These are phyloP conservation scores for Coemansia sp. DNA, from an alignment of 192 early-diverging fungal genomes.

Conservation along the genomic window DNA sequence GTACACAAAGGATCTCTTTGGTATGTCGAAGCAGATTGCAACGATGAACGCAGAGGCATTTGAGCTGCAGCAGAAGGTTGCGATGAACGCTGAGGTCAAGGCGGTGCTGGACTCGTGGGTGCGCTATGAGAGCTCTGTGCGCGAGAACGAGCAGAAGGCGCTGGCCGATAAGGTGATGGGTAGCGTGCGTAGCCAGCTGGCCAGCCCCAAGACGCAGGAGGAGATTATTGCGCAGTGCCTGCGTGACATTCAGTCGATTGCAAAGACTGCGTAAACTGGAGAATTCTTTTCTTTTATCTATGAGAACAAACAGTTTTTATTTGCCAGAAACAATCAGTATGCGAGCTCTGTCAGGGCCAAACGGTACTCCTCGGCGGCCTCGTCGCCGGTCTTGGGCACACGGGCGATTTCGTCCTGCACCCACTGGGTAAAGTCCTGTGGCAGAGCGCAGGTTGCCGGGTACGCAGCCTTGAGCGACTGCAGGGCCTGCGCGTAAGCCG, in stretches of 20 bases:
- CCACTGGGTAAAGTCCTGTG: constrained; percentile 18
- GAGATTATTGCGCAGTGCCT: constrained; percentile 54
- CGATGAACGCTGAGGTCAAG: constrained; percentile 81
- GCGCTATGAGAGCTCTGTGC: constrained; percentile 88
- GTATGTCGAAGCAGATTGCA: constrained; percentile 93
- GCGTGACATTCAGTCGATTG: constrained; percentile 50
- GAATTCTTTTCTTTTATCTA: background rate
- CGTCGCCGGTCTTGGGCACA: constrained; percentile 3
- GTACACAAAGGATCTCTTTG: constrained; percentile 90
- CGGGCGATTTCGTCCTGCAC: constrained; percentile 15
- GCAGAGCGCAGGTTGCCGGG: constrained; percentile 15
- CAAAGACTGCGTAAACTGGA: constrained; percentile 30
- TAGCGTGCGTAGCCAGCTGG: constrained; percentile 53
- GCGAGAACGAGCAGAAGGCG: constrained; percentile 90
- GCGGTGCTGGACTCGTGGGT: constrained; percentile 92
- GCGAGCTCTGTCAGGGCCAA: constrained; percentile 25
- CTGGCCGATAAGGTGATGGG: constrained; percentile 82
- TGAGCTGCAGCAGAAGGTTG: constrained; percentile 89
- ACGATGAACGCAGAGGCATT: constrained; percentile 91
- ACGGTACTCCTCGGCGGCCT: constrained; percentile 24
- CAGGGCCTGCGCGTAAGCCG: constrained; percentile 23
- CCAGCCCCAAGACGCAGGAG: constrained; percentile 50
- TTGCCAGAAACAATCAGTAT: too few species aligned
- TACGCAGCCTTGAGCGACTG: constrained; percentile 17
- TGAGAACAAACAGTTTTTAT: too few species aligned